Evolutionary conservation across 495 filamentous ascomycete genomes (phyloP).

Genomic region (Penicillium odoratum): DNA sequence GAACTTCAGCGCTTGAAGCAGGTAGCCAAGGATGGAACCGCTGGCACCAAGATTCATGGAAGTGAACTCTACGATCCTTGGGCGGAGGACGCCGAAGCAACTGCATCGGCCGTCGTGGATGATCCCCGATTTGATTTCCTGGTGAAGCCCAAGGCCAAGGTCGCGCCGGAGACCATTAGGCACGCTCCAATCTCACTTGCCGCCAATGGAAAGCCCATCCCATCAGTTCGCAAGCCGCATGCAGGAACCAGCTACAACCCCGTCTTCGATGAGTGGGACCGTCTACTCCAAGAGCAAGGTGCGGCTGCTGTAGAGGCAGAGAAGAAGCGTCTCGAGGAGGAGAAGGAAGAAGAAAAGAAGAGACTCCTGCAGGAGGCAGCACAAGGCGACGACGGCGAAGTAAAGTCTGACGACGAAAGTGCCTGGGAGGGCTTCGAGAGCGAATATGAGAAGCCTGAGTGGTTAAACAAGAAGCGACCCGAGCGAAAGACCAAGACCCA

Average conservation of each 20-base stretch:
- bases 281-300: constrained; percentile 69
- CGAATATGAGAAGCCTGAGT: constrained; percentile 62
- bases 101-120: constrained; percentile 30
- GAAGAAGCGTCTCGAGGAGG: constrained; percentile 68
- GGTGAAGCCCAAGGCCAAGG: constrained; percentile 60
- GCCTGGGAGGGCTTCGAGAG: constrained; percentile 85
- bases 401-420: constrained; percentile 79
- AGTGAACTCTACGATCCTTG: constrained; percentile 72
- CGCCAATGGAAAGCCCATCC: constrained; percentile 71
- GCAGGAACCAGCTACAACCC: constrained; percentile 93
- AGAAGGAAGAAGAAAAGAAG: constrained; percentile 60
- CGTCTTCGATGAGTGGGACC: constrained; percentile 76
- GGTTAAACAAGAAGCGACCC: constrained; percentile 67
- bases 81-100: constrained; percentile 52
- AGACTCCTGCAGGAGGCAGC: constrained; percentile 56
- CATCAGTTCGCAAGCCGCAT: constrained; percentile 74
- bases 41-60: constrained; percentile 53
- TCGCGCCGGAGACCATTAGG: constrained; percentile 73
- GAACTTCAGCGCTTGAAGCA: constrained; percentile 74
- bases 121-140: constrained; percentile 61
- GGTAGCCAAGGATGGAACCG: constrained; percentile 71
- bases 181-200: constrained; percentile 76
- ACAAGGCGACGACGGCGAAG: constrained; percentile 63
- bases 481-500: constrained; percentile 83
- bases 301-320: constrained; percentile 78